These are phyloP conservation scores for Botrytis sinoallii DNA, from an alignment of 2,329 filamentous ascomycete genomes.

Conservation along the genomic window DNA sequence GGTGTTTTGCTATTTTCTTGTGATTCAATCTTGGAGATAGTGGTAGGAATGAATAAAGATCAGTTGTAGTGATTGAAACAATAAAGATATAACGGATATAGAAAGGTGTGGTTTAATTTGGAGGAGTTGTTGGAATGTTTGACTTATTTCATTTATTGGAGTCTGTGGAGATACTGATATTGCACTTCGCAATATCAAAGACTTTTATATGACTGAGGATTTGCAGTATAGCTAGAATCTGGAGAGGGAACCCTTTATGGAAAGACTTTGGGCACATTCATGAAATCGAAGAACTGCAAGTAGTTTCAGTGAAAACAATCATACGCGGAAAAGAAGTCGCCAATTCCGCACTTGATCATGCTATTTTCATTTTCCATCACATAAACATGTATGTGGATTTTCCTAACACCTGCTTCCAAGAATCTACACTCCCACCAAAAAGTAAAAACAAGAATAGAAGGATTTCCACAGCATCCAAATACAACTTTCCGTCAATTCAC, in stretches of 20 bases:
- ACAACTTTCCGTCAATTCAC: neutral
- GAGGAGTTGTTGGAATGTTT: neutral
- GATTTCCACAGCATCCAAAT: neutral
- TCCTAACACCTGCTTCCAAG: neutral
- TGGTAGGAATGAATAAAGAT: neutral
- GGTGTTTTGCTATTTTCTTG: neutral
- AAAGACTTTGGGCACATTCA: neutral
- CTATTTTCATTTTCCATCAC: neutral
- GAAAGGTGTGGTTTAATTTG: neutral
- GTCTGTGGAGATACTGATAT: neutral
- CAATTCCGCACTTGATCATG: neutral
- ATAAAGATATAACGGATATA: neutral
- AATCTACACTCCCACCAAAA: neutral
- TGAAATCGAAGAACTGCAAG: neutral
- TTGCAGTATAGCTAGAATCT: neutral
- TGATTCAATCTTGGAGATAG: neutral
- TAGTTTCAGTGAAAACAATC: neutral
- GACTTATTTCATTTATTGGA: neutral
- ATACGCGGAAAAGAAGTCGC: neutral
- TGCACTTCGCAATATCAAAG: neutral
- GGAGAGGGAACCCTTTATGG: neutral
- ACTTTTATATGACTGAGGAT: neutral
- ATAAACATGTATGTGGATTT: neutral
- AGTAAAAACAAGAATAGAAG: neutral
- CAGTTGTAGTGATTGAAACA: neutral